These are phyloP conservation scores for Wickerhamomyces sp. DNA, from an alignment of 1,139 yeast genomes.

Conservation along the genomic window DNA sequence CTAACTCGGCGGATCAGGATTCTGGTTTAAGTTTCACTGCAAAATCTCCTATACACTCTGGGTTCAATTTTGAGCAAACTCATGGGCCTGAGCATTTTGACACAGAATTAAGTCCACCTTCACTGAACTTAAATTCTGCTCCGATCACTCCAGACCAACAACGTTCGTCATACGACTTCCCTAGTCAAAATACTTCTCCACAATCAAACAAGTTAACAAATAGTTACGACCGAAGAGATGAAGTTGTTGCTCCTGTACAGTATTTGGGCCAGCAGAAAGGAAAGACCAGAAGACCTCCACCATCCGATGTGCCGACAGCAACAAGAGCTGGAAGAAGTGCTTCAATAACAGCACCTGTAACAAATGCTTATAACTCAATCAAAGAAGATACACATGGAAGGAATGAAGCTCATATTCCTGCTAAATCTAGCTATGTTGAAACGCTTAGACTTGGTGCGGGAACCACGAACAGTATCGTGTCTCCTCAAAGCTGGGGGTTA, in stretches of 20 bases:
- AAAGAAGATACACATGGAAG: conserved; percentile 10
- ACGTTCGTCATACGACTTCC: background rate
- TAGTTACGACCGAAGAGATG: conserved; percentile 39
- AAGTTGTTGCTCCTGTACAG: conserved; percentile 49
- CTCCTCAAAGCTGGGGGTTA: conserved; percentile 55
- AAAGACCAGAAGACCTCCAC: conserved; percentile 31
- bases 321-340: conserved; percentile 31
- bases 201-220: conserved; percentile 3
- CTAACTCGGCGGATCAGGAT: conserved; percentile 12
- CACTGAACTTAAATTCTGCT: background rate
- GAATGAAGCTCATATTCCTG: conserved; percentile 35
- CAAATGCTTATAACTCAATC: conserved; percentile 15
- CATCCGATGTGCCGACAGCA: conserved; percentile 27
- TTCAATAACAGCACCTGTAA: conserved; percentile 20
- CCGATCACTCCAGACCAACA: conserved; percentile 6
- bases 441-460: conserved; percentile 39
- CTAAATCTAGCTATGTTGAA: conserved; percentile 53
- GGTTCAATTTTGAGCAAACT: conserved; percentile 19
- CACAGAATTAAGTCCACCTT: background rate
- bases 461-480: conserved; percentile 53
- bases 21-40: conserved; percentile 27
- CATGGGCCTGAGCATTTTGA: background rate
- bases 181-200: conserved; percentile 4
- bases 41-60: conserved; percentile 26
- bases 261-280: conserved; percentile 19